Evolutionary conservation across 805 yeast species (phyloP).

Genomic region (Pichia gijzeniarum): DNA sequence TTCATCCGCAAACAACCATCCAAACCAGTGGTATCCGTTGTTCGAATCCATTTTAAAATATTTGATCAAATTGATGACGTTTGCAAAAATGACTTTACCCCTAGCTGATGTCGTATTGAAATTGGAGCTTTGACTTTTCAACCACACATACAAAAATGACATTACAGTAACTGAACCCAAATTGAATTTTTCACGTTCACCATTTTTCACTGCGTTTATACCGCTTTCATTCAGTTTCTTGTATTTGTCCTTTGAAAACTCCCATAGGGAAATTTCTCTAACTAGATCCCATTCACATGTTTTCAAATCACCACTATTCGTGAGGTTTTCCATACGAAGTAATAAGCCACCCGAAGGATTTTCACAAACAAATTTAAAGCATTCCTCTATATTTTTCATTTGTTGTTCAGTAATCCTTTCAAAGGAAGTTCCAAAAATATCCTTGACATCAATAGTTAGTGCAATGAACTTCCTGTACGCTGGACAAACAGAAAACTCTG

Average conservation of each 20-base stretch:
- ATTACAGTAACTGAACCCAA: slow-evolving; percentile 20
- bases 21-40: slow-evolving; percentile 22
- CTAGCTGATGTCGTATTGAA: slow-evolving; percentile 13
- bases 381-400: slow-evolving; percentile 17
- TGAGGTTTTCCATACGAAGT: background rate
- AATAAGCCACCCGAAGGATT: background rate
- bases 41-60: slow-evolving; percentile 19
- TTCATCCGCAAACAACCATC: slow-evolving; percentile 26
- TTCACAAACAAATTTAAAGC: slow-evolving; percentile 19
- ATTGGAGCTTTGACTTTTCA: slow-evolving; percentile 19
- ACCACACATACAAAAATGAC: slow-evolving; percentile 24
- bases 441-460: slow-evolving; percentile 18
- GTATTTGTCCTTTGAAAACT: slow-evolving; percentile 5
- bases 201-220: slow-evolving; percentile 11
- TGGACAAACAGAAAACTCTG: slow-evolving; percentile 10
- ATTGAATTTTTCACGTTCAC: slow-evolving; percentile 6
- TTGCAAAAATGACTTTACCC: slow-evolving; percentile 15
- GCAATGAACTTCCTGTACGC: slow-evolving; percentile 16
- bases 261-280: slow-evolving; percentile 13
- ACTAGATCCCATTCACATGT: slow-evolving; percentile 12
- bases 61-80: slow-evolving; percentile 20
- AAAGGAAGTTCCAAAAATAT: slow-evolving; percentile 37
- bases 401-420: slow-evolving; percentile 17
- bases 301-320: slow-evolving; percentile 4
- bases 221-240: slow-evolving; percentile 18